Base-by-base conservation (phyloP, 805 yeast genomes). In the Teunomyces barrocoloradensis region DNA sequence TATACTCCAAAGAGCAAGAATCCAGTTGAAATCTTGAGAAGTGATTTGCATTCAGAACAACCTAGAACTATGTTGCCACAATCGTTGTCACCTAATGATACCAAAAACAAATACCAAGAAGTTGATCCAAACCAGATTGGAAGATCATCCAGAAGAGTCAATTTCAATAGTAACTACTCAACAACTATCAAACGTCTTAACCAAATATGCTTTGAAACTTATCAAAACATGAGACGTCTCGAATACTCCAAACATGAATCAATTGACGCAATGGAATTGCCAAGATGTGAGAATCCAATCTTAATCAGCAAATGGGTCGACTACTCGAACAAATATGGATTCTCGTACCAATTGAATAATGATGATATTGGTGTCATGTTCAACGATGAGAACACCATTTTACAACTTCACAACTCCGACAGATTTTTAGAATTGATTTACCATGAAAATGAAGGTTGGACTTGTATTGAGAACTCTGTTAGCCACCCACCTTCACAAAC, bases 261-360 rank as follows among this genome's bases (percentile, higher is more conserved):
- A 44, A 54, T 64, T 50, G 71, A 65, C 42, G 57, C 68, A 25
- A 53, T 60, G 34, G 75, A 70, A 51, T 65, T 71, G 41, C 77
- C 77, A 33, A 59, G 66, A 6, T 70, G 74, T 48, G 78, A 75
- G 54, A 78, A 80, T 52, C 95, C 91, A 10, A 79, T 82, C 15
- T 80, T 88, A 50, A 82, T 92, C 37, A 87, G 95, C 51, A 91
- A 92, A 64, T 94, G 99, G 99, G 98, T 95, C 25, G 99, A 94
- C 64, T 94, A 92, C 64, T 87, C 97, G 23, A 90, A 91, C 69
- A 89, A 87, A 65, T 95, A 92, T 66, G 99, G 99, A 1, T 85
- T 94, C 61, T 88, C 97, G 4, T 94, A 92, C 65, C 96, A 94
- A 63, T 71, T 94, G 48, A 87, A 92, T 17, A 87, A 90, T 40